Evolutionary conservation across 148 eudicot genomes (phyloP).

Genomic region (Nepenthes mirabilis): DNA sequence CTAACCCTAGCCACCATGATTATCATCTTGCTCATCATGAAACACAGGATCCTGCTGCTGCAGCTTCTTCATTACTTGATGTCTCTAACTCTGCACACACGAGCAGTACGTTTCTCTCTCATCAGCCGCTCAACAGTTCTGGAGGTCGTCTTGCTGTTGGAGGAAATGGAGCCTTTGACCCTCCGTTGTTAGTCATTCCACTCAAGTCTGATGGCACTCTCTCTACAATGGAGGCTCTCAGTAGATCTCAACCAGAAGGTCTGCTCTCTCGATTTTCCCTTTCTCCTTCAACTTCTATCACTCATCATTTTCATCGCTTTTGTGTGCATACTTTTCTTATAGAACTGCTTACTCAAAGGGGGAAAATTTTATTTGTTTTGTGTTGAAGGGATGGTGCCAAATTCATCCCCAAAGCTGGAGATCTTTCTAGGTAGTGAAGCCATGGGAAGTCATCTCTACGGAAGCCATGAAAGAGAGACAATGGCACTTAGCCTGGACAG

Average conservation of each 20-base stretch:
- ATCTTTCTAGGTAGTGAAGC: slow-evolving; percentile 51
- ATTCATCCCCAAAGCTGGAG: slow-evolving; percentile 55
- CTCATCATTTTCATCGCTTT: background rate
- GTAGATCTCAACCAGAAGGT: slow-evolving; percentile 26
- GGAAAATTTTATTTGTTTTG: background rate
- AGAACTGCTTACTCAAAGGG: no score
- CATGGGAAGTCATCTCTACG: slow-evolving; percentile 13
- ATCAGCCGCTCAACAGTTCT: slow-evolving; percentile 9
- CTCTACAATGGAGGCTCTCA: slow-evolving; percentile 59
- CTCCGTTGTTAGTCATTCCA: slow-evolving; percentile 46
- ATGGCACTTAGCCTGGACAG: slow-evolving; percentile 44
- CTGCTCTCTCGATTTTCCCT: background rate
- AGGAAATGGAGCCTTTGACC: slow-evolving; percentile 25
- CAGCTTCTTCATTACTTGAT: slow-evolving; percentile 3
- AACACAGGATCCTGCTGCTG: slow-evolving; percentile 1
- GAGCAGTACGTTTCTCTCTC: slow-evolving; percentile 12
- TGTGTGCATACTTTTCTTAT: background rate
- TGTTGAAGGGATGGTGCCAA: slow-evolving; percentile 11
- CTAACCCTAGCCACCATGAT: slow-evolving; percentile 12
- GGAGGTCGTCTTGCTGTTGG: slow-evolving; percentile 14
- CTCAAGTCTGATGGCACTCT: slow-evolving; percentile 74
- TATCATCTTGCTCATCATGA: slow-evolving; percentile 9
- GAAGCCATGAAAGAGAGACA: slow-evolving; percentile 15
- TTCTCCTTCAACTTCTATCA: background rate
- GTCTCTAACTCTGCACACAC: slow-evolving; percentile 3